Evolutionary conservation across 2,329 filamentous ascomycete genomes (phyloP), one percentile per base, ranked within the genome.

Genomic region (Thermoascus crustaceus): DNA sequence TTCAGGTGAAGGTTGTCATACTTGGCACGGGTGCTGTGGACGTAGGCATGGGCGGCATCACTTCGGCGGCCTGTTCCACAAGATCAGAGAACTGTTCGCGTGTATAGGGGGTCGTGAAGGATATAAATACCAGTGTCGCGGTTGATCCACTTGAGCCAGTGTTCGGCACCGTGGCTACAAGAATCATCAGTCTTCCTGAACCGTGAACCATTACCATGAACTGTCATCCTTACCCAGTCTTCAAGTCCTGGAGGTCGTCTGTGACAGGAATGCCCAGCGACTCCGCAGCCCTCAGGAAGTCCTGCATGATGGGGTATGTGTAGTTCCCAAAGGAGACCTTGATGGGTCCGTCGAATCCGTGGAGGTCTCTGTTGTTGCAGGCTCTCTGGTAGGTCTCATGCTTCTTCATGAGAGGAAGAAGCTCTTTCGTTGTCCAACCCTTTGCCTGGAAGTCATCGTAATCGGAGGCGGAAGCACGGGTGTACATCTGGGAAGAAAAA

Each of bases 61-160:
- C 78, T 82, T 39, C 83, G 80, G 33, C 83, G 76, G 29, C 82
- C 82, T 51, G 73, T 76, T 58, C 76, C 57, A 10, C 56, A 42
- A 17, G 3, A 18, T 42, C 10, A 41, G 23, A 29, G 10, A 42
- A n/a, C 22, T 9, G 4, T 30, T 34, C 14, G 16, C n/a, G n/a
- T n/a, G n/a, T n/a, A n/a, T n/a, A n/a, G n/a, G n/a, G n/a, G n/a
- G n/a, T n/a, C n/a, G n/a, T n/a, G 20, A 22, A 20, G 2, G 25
- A 27, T 34, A 16, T 24, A 24, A 67, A 46, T 75, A 76, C 40
- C 75, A 19, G 59, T 63, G 31, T 65, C 63, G 31, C 67, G 73
- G 52, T 88, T 87, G 60, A 88, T 87, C 83, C 83, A 88, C 61
- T 88, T 87, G 37, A 88, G 65, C 83, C 83, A 88, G 45, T 87